Evolutionary conservation across 306 rosid genomes (phyloP).

Genomic region (Rosa chinensis): DNA sequence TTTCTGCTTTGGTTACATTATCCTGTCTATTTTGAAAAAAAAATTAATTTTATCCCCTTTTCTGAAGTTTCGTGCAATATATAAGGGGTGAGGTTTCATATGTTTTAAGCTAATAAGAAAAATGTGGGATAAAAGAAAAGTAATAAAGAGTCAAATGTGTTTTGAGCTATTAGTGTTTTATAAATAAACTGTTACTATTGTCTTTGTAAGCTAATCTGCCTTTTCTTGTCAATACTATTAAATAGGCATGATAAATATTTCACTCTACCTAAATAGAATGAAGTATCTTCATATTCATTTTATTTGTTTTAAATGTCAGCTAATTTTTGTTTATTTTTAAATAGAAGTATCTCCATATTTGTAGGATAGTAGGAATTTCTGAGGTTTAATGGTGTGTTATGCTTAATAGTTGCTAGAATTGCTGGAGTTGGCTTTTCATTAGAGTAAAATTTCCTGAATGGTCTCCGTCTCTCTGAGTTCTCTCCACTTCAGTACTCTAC

Average conservation of each 20-base stretch:
- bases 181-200: background rate
- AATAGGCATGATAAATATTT: background rate
- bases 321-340: background rate
- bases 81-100: background rate
- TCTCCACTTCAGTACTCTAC: conserved; percentile 1
- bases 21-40: background rate
- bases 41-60: background rate
- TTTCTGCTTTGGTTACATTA: background rate
- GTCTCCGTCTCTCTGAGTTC: background rate
- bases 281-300: background rate
- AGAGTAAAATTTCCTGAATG: background rate
- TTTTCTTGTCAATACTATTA: background rate
- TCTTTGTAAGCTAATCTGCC: background rate
- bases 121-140: background rate
- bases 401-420: background rate
- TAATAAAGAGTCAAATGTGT: background rate
- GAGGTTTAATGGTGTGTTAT: background rate
- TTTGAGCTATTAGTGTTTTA: background rate
- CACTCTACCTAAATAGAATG: background rate
- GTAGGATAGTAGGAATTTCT: background rate
- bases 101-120: background rate
- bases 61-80: background rate
- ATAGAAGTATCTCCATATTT: background rate
- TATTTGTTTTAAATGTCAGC: background rate
- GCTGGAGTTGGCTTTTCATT: background rate